phyloP scores from a whole-genome alignment of 768 basidiomycete species.

The Crucibulum laeve region DNA sequence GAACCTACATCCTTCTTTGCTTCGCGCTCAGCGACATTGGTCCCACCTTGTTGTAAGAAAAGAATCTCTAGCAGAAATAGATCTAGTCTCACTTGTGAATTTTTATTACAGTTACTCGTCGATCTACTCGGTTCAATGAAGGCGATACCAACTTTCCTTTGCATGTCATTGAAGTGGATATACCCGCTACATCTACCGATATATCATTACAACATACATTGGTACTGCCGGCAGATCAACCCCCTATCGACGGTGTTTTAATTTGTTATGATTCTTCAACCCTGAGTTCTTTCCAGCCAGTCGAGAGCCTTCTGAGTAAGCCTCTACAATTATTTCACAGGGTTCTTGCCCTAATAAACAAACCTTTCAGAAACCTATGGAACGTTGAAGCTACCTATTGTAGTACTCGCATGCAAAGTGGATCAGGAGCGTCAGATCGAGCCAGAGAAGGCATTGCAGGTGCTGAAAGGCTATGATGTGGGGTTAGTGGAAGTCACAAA shows the following conservation, averaged over 20 bases:
- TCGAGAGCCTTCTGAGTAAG: slow-evolving; percentile 72
- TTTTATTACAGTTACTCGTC: slow-evolving; percentile 23
- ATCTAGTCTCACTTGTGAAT: slow-evolving; percentile 5
- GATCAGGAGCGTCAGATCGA: slow-evolving; percentile 62
- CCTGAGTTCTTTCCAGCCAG: slow-evolving; percentile 55
- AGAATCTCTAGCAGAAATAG: background rate
- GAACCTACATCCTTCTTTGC: slow-evolving; percentile 30
- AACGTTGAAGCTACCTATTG: slow-evolving; percentile 52
- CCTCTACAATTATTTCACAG: slow-evolving; percentile 10
- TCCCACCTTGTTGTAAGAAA: slow-evolving; percentile 21
- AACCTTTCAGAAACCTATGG: slow-evolving; percentile 48
- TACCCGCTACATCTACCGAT: slow-evolving; percentile 27
- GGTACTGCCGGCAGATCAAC: slow-evolving; percentile 55
- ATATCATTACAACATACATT: slow-evolving; percentile 22
- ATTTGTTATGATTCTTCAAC: slow-evolving; percentile 82
- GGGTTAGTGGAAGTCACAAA: slow-evolving; percentile 76
- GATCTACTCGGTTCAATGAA: slow-evolving; percentile 13
- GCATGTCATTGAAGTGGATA: slow-evolving; percentile 53
- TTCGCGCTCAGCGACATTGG: slow-evolving; percentile 21
- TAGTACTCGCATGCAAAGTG: slow-evolving; percentile 87
- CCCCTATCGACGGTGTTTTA: slow-evolving; percentile 70
- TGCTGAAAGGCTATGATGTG: slow-evolving; percentile 61
- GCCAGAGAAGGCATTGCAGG: slow-evolving; percentile 42
- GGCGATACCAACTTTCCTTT: slow-evolving; percentile 25
- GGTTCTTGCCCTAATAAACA: background rate